Percentiles rank a stretch among this genome's conserved stretches.
Evolutionary conservation across 345 rosid genomes (phyloP).

Genomic region (Excoecaria cochinchinensis): DNA sequence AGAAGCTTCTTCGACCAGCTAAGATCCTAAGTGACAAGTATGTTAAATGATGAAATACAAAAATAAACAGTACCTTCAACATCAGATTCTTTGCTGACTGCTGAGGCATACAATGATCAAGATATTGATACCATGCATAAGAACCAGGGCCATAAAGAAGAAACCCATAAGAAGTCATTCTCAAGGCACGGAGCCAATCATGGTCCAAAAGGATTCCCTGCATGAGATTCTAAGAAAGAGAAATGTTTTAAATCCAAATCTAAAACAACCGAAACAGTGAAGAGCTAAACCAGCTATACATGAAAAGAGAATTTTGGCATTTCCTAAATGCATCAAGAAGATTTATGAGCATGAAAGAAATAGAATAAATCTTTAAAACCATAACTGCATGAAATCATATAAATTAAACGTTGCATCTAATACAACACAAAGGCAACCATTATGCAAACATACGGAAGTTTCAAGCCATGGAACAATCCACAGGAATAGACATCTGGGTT

Average conservation of each 20-base stretch:
- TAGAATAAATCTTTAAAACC: neutral
- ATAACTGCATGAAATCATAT: neutral
- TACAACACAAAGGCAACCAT: neutral
- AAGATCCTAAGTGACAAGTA: neutral
- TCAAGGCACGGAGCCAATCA: slow-evolving; percentile 81
- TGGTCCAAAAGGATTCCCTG: slow-evolving; percentile 50
- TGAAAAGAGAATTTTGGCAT: neutral
- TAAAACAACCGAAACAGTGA: slow-evolving; percentile 15
- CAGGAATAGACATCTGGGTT: neutral
- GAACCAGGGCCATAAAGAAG: slow-evolving; percentile 91
- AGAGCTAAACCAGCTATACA: slow-evolving; percentile 11
- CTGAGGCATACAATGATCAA: slow-evolving; percentile 71
- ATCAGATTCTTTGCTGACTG: slow-evolving; percentile 57
- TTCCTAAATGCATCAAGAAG: neutral
- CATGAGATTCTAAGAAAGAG: slow-evolving; percentile 40
- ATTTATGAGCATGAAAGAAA: neutral
- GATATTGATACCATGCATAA: slow-evolving; percentile 77
- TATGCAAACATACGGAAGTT: neutral
- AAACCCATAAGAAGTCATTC: slow-evolving; percentile 93
- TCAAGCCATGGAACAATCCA: neutral
- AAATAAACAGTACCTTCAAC: slow-evolving; percentile 56
- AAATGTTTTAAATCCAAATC: slow-evolving; percentile 19
- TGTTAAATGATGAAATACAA: neutral
- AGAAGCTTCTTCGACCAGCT: slow-evolving; percentile 6
- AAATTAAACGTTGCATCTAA: neutral